A percentile compares a stretch with the other conserved stretches of the same genome.
Evolutionary conservation across 169 alveolate species (phyloP).

Genomic region (Plasmodium vinckei): DNA sequence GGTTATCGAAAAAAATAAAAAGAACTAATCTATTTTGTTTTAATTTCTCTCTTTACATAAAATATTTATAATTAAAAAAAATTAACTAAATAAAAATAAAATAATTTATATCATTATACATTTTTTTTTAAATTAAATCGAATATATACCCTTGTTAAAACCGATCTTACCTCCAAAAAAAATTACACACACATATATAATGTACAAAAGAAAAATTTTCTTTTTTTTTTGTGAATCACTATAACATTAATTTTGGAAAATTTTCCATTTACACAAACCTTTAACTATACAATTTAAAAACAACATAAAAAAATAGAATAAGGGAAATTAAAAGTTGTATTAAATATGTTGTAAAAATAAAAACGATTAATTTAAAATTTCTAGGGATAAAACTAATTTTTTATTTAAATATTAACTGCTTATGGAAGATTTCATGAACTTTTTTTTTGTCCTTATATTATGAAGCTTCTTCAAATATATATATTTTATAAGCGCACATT

Average conservation of each 20-base stretch:
- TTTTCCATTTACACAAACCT: background rate
- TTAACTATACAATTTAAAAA: background rate
- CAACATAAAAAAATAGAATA: background rate
- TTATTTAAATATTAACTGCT: too few species aligned
- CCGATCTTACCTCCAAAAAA: background rate
- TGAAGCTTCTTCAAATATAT: too few species aligned
- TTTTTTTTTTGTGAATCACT: background rate
- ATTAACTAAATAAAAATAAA: constrained; percentile 4
- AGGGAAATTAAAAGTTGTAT: too few species aligned
- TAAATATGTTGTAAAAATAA: background rate
- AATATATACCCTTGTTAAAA: background rate
- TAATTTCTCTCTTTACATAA: constrained; percentile 3
- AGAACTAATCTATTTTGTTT: background rate
- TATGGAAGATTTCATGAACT: too few species aligned
- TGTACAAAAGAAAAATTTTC: constrained; percentile 28
- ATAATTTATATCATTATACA: background rate
- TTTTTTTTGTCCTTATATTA: too few species aligned
- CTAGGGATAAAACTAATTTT: too few species aligned
- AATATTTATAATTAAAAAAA: constrained; percentile 1
- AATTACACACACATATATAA: constrained; percentile 23
- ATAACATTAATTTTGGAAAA: background rate
- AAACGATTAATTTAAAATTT: background rate
- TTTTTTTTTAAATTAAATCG: constrained; percentile 5
- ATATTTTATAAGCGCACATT: too few species aligned
- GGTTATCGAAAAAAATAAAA: background rate